Conservation (phyloP, 768 basidiomycete genomes). For the Gautieria morchelliformis region DNA sequence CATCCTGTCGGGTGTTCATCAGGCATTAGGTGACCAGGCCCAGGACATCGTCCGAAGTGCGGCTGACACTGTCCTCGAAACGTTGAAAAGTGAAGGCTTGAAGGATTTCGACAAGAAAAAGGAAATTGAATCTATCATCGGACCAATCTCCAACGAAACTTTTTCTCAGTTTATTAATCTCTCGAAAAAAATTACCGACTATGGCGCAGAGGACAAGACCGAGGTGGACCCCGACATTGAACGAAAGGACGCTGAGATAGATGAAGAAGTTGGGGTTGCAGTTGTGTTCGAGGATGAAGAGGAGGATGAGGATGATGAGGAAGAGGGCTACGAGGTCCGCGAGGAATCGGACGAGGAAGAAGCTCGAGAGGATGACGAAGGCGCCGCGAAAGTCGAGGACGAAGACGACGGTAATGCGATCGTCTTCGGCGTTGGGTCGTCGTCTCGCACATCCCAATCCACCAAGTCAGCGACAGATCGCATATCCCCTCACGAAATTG, state of each 20-base stretch:
- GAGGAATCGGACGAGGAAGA: conserved; percentile 76
- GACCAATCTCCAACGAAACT: conserved; percentile 52
- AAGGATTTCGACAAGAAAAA: conserved; percentile 98
- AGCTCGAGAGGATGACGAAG: conserved; percentile 46
- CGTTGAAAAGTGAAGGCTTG: conserved; percentile 76
- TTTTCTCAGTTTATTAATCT: conserved; percentile 80
- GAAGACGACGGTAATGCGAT: conserved; percentile 56
- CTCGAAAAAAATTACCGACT: conserved; percentile 95
- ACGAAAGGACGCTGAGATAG: conserved; percentile 79
- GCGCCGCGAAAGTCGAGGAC: conserved; percentile 24
- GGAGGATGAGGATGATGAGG: conserved; percentile 74
- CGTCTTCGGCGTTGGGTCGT: conserved; percentile 66
- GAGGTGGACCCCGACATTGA: conserved; percentile 74
- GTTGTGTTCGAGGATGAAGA: conserved; percentile 98
- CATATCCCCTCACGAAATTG: conserved; percentile 84
- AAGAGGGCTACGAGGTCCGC: conserved; percentile 78
- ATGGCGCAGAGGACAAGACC: conserved; percentile 76
- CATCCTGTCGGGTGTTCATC: conserved; percentile 76
- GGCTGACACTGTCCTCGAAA: conserved; percentile 84
- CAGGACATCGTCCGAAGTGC: conserved; percentile 94
- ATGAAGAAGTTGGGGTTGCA: conserved; percentile 94
- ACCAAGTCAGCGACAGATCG: conserved; percentile 62
- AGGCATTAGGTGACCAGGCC: conserved; percentile 83
- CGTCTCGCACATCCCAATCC: conserved; percentile 36
- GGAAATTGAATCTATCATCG: conserved; percentile 75